A percentile compares a stretch with the other conserved stretches of the same genome.
These are phyloP conservation scores for Diaporthe velutina DNA, from an alignment of 2,329 filamentous ascomycete species.

Conservation along the genomic window DNA sequence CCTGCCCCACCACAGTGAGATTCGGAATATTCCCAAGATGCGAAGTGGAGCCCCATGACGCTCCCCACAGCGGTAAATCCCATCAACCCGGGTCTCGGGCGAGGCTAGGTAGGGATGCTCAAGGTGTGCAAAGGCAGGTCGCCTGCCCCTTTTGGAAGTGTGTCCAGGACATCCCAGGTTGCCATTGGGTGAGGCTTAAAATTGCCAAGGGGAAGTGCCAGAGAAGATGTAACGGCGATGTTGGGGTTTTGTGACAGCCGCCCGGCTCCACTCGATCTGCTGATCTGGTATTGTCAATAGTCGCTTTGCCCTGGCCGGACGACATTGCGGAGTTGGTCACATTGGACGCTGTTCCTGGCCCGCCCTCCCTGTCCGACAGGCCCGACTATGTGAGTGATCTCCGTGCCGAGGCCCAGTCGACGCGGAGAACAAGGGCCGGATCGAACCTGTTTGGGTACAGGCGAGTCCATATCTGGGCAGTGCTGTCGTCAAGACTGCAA, in stretches of 20 bases:
- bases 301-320: conserved; percentile 3
- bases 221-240: conserved; percentile 8
- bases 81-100: neutral
- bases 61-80: conserved; percentile 9
- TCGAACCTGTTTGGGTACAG: neutral
- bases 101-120: neutral
- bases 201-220: conserved; percentile 11
- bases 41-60: conserved; percentile 2
- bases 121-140: neutral
- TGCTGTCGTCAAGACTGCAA: neutral
- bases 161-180: neutral
- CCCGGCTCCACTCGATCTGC: conserved; percentile 19
- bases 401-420: neutral
- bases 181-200: conserved; percentile 26
- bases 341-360: conserved; percentile 1
- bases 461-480: neutral
- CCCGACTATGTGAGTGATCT: neutral
- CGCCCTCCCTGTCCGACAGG: neutral
- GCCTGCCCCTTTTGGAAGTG: conserved; percentile 7
- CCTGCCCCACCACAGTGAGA: neutral
- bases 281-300: conserved; percentile 17
- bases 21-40: neutral
- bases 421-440: neutral
- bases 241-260: conserved; percentile 13
- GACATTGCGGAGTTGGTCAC: conserved; percentile 4